Base-by-base conservation (phyloP, 1,284 basidiomycete species). In the Fomitopsis betulina region DNA sequence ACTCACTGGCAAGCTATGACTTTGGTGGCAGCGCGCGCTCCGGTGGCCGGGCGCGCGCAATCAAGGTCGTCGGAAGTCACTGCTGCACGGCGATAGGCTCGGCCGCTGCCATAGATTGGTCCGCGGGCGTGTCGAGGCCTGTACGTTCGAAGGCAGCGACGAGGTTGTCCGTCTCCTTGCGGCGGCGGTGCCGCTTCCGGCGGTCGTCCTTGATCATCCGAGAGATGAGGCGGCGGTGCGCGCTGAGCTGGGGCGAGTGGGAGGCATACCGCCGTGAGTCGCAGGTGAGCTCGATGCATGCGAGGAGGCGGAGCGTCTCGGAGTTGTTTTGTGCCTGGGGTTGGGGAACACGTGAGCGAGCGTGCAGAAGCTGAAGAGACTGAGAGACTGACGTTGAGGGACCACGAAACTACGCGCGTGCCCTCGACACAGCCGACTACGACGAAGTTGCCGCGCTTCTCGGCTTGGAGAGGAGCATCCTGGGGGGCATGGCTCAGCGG, bases 361-460 rank as follows among this genome's bases (percentile, higher is more conserved):
- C 32, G 5, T 57, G 54, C 35, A 27, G 42, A 51, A 47, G 43
- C 27, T 23, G 50, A 21, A 38, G 35, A 15, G n/a, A 45, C 37
- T 15, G 33, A 38, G 45, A 39, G 33, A 55, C 67, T 68, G 75
- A 90, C 89, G 68, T 91, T 91, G 59, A 92, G 70, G 38, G 89
- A 92, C 89, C 89, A 92, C n/a, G 90, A 91, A 38, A 91, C 76
- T 47, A 92, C 89, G 42, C 80, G 82, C 37, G 77, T 69, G 25
- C 82, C 83, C 60, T 91, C 88, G 13, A 92, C 83, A 58, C 84
- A 86, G 43, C 87, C 85, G 58, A 92, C 80, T 32, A 92, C 88
- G 27, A 92, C 85, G 67, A 92, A 92, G 69, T 91, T 92, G 55
- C 89, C 90, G 63, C 89, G 82, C 71, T 88, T 89, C 72, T 92